Base-by-base conservation (phyloP, 2,329 filamentous ascomycete species). In the Colletotrichum plurivorum region DNA sequence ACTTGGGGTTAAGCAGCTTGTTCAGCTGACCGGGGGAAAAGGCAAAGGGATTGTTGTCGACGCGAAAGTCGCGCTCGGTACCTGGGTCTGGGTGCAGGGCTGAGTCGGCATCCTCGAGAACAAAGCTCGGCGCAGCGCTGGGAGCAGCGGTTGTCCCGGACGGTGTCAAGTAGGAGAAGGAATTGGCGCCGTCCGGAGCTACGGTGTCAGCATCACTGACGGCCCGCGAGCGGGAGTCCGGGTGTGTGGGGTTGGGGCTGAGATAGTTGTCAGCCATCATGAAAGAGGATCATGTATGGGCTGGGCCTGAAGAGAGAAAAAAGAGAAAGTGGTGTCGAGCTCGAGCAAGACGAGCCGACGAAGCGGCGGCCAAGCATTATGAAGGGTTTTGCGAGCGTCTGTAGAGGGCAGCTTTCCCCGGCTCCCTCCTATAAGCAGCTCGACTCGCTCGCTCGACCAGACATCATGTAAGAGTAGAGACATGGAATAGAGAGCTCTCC, bases 1-100 rank as follows among this genome's bases (percentile, higher is more conserved):
- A 94, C 79, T 94, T 94, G 0, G 92, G 92, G 71, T 93, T 94
- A 66, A 93, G 83, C 25, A 94, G 80, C 78, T 94, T 94, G 72
- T 89, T 90, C 73, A 95, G 80, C 69, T 94, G 92, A 3, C 92
- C 92, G 0, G 91, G 91, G 0, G 90, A 88, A 74, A 92, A 94
- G 2, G 91, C 92, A 71, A 94, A 94, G 51, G 87, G 90, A 76
- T 93, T 94, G 76, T 93, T 94, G 73, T 92, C 84, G 9, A 92
- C 87, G 25, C 48, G 60, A 73, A 94, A 94, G 73, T 93, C 91
- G 3, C 79, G 83, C 78, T 94, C 91, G 0, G 89, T 90, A 3
- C 91, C 91, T 2, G 90, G 91, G 77, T 94, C 92, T 0, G 92
- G 90, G 56, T 82, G 84, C 10, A 93, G 81, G 5, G 90, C 89